phyloP scores from a whole-genome alignment of 768 basidiomycete genomes.

The Leccinum boreale region DNA sequence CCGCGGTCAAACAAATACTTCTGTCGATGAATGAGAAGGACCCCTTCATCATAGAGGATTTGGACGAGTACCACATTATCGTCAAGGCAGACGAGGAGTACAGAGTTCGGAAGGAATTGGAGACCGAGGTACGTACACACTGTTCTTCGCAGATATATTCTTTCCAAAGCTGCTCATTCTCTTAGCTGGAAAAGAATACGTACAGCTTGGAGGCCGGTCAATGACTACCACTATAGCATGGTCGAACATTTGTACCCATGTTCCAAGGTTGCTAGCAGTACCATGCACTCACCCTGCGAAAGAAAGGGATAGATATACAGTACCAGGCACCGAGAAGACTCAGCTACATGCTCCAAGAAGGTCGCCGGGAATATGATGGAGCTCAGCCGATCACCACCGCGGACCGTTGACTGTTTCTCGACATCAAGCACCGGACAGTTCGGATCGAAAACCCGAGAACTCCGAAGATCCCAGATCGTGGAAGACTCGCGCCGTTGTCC shows the following conservation, averaged over 20 bases:
- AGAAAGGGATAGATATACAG: not conserved
- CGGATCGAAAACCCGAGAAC: not conserved
- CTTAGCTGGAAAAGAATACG: conserved; percentile 81
- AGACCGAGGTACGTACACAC: conserved; percentile 55
- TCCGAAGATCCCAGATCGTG: not conserved
- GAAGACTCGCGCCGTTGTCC: too few relatives aligned
- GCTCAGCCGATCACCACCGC: not conserved
- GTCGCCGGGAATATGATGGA: not conserved
- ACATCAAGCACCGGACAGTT: not conserved
- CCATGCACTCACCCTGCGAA: not conserved
- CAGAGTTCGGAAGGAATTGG: conserved; percentile 66
- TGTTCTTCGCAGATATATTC: not conserved
- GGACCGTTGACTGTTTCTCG: not conserved
- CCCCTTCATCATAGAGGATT: conserved; percentile 81
- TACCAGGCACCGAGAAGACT: not conserved
- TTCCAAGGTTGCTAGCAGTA: not conserved
- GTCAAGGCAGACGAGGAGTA: conserved; percentile 83
- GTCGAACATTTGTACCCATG: not conserved
- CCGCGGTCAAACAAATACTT: conserved; percentile 86
- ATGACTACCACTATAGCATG: conserved; percentile 3
- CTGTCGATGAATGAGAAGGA: conserved; percentile 77
- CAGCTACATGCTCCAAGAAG: not conserved
- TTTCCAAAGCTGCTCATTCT: not conserved
- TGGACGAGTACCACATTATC: conserved; percentile 80
- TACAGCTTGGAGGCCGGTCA: conserved; percentile 58